Evolutionary conservation across 2,329 filamentous ascomycete species (phyloP), one percentile per base, ranked within the genome.

Genomic region (Stemphylium beticola): DNA sequence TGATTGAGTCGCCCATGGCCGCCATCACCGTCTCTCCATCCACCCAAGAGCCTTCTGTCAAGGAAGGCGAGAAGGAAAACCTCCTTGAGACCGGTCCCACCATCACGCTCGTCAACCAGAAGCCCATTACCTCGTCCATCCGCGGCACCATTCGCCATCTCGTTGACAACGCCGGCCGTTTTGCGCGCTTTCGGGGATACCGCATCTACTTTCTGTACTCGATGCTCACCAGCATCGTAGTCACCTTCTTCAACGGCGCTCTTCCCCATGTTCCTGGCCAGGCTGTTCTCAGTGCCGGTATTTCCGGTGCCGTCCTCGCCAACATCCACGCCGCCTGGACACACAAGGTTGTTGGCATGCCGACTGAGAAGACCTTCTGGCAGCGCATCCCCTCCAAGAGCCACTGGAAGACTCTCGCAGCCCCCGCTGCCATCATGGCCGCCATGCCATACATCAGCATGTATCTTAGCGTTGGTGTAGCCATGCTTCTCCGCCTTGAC

Each of bases 301-400:
- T 89, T 37, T 80, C 85, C 22, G 81, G 84, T 46, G 74, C 93
- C 18, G 74, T 83, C 17, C 79, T 90, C 29, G 84, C 88, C 33
- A 89, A 89, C 67, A 75, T 93, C 55, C 84, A 86, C 72, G 84
- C 93, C 63, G 83, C 86, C 48, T 96, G 92, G 92, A 90, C 92
- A 3, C 92, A 96, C 72, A 87, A 90, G 67, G 85, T 96, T 72
- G 92, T 97, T 70, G 87, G 91, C 2, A 81, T 85, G 48, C 85
- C 87, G 4, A 87, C 84, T 52, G 70, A 80, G 42, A 83, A 84
- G 72, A 78, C 78, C 41, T 70, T 76, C 64, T 92, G 88, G 80
- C 79, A 82, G 67, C 89, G 91, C 53, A 82, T 96, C 46, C 87
- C 89, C 14, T 77, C 85, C 40, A 85, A 86, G 73, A 81, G 81